Evolutionary conservation across 2,329 filamentous ascomycete genomes (phyloP), one percentile per base, ranked within the genome.

Genomic region (Diaporthe sp.): DNA sequence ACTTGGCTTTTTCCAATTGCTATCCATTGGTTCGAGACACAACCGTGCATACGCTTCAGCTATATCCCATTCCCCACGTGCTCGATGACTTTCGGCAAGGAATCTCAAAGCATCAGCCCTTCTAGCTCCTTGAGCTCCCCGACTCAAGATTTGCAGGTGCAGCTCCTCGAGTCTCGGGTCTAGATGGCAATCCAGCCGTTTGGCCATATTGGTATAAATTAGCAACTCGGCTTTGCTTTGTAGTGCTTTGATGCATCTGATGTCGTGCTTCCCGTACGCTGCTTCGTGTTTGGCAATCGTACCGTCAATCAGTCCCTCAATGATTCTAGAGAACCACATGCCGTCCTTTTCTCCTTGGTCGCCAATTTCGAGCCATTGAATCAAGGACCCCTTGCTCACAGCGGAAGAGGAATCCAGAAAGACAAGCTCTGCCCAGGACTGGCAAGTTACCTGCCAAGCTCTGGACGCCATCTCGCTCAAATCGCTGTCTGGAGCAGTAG

Each of bases 61-160:
- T 4, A 46, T 31, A 22, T 31, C 42, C 25, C 17, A 46, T 2
- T 34, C 61, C 42, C 61, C 42, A 22, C 42, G 61, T n/a, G 25
- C 25, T n/a, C 42, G 61, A 65, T 65, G n/a, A n/a, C 17, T 46
- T 34, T 65, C 61, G 17, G 42, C 61, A 22, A 65, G 61, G 42
- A 65, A 65, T 2, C n/a, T 65, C 0, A 65, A 25, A 46, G 61
- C 61, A 31, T 19, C 25, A n/a, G 39, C 61, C 42, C 61, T 46
- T 13, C 9, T 17, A 22, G 42, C 61, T 34, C 61, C 61, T 15
- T 65, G 25, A 46, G 61, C 61, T n/a, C 61, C 61, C 10, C 61
- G 25, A 13, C 2, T 25, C 42, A 65, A 46, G 25, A 65, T 49
- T 34, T 65, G 15, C 9, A 31, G 61, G 42, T 65, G 49, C 25